Evolutionary conservation across 2,329 filamentous ascomycete genomes (phyloP), one percentile per base, ranked within the genome.

Genomic region (Ophiocordyceps robertsii): DNA sequence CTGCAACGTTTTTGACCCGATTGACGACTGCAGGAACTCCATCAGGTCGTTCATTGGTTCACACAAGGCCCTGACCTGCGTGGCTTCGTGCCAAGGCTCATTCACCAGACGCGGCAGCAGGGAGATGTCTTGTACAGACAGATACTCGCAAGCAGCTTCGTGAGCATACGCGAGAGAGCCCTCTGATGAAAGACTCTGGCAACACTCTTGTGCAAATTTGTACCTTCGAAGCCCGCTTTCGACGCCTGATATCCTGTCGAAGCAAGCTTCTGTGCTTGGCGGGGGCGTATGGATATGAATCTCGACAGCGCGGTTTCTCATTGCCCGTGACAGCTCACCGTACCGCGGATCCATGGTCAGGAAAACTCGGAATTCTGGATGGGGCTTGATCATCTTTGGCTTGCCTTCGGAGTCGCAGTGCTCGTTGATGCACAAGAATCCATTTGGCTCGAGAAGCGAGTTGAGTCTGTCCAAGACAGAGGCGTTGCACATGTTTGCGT

Each of bases 381-480:
- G 89, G 13, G 92, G 89, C 43, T 65, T 76, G 40, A 98, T 76
- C 31, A 93, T 66, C 44, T 85, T 77, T 11, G 89, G 83, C 53
- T 85, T 80, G 29, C 90, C 90, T 54, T 90, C 80, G 10, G 79
- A 75, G 12, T 80, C 84, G 44, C 85, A 87, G 58, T 96, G 89
- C 59, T 98, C 92, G 53, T 95, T 96, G 58, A 98, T 83, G 52
- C 85, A 87, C 19, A 98, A 67, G 47, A 79, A 80, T 1, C 92
- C 92, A 54, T 89, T 82, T 0, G 88, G 89, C 58, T 98, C 92
- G 8, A 96, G 80, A 9, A 98, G 67, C 1, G 92, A 96, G 59
- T 98, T 98, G 41, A 98, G 68, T 47, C 93, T 77, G 62, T 98
- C 92, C 10, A 98, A 73, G 1, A 98, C 92, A 7, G 90, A 95